Evolutionary conservation across 106 monocot genomes (phyloP).

Genomic region (Hemerocallis citrina): DNA sequence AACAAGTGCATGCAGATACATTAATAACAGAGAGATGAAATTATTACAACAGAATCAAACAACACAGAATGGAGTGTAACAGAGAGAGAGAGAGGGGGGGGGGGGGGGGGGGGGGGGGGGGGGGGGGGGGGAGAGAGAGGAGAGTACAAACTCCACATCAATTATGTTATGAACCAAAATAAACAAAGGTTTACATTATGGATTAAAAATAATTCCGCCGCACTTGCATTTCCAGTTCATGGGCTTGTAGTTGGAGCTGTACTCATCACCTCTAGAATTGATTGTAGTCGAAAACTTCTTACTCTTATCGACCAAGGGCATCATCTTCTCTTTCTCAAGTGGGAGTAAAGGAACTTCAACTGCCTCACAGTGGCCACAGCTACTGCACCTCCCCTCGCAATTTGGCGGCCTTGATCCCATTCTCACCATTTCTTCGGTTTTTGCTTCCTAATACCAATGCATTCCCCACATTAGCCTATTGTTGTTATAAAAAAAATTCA

Average conservation of each 20-base stretch:
- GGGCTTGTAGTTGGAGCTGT: conserved; percentile 15
- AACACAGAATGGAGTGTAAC: too few relatives aligned
- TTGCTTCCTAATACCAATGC: background rate
- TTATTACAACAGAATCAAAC: too few relatives aligned
- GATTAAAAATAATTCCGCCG: conserved; percentile 7
- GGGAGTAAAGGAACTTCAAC: conserved; percentile 6
- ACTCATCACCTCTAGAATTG: background rate
- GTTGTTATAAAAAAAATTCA: too few relatives aligned
- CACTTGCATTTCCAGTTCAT: conserved; percentile 15
- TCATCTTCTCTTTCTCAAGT: background rate
- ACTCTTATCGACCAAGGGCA: too few relatives aligned
- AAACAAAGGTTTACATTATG: too few relatives aligned
- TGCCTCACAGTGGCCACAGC: conserved; percentile 12
- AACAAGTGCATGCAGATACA: too few relatives aligned
- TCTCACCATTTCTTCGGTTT: background rate
- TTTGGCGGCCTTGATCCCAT: conserved; percentile 10
- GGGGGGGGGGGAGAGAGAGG: background rate
- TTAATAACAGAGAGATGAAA: too few relatives aligned
- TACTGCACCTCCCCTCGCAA: conserved; percentile 8
- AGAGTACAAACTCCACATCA: too few relatives aligned
- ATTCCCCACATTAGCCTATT: too few relatives aligned
- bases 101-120: background rate
- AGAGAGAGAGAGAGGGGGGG: too few relatives aligned
- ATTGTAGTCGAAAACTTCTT: background rate
- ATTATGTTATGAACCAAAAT: too few relatives aligned